Conservation (phyloP, 148 eudicot genomes). For the Rhododendron molle region DNA sequence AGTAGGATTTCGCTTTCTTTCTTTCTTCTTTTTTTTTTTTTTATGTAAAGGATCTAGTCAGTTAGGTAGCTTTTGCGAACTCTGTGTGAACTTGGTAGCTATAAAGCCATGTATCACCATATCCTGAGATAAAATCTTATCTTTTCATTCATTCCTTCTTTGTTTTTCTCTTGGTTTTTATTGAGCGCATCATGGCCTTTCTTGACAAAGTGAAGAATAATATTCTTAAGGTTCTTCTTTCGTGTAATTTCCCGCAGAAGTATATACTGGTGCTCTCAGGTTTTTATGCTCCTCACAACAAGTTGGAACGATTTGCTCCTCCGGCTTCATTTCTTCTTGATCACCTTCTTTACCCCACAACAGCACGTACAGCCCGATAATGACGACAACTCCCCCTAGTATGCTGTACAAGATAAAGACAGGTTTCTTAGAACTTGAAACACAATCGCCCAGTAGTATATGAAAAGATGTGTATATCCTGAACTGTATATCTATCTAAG, state of each 20-base stretch:
- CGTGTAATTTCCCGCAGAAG: conserved; percentile 12
- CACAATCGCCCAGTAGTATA: not conserved
- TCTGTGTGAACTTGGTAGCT: not conserved
- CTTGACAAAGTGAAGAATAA: not conserved
- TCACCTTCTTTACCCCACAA: conserved; percentile 68
- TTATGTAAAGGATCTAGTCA: not conserved
- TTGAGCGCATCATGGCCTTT: not conserved
- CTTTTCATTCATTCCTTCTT: not conserved
- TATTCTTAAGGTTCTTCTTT: conserved; percentile 15
- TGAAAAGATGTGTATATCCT: not conserved
- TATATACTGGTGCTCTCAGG: conserved; percentile 3
- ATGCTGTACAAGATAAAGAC: conserved; percentile 33
- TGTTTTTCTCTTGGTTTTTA: not conserved
- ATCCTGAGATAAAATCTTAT: not conserved
- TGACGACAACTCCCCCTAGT: conserved; percentile 48
- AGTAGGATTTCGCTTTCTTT: not conserved
- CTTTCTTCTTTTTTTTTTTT: no score
- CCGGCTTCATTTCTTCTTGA: conserved; percentile 18
- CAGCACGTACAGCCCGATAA: conserved; percentile 57
- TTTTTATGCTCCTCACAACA: conserved; percentile 20
- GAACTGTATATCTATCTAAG: not conserved
- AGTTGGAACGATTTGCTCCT: conserved; percentile 14
- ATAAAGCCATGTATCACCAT: not conserved
- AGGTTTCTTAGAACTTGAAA: not conserved
- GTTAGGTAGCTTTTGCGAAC: not conserved